phyloP scores from a whole-genome alignment of 2,329 filamentous ascomycete genomes.

The Penicillium sp. region DNA sequence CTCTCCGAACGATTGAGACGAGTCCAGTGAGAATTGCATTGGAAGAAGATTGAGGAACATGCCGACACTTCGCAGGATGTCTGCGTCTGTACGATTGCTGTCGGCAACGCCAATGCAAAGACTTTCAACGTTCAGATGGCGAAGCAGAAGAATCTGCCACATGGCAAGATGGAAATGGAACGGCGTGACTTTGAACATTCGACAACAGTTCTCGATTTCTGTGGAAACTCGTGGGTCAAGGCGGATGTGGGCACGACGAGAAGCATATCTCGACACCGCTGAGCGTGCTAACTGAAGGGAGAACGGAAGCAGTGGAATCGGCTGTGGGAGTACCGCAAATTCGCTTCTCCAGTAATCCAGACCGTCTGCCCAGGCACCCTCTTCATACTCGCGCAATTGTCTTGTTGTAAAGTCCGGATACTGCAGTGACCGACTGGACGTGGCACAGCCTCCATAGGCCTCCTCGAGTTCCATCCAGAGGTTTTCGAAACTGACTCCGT shows the following conservation, averaged over 20 bases:
- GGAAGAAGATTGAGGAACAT: conserved; percentile 54
- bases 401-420: conserved; percentile 39
- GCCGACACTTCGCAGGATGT: conserved; percentile 44
- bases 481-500: conserved; percentile 49
- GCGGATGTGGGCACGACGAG: conserved; percentile 9
- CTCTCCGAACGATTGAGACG: conserved; percentile 32
- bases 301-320: conserved; percentile 21
- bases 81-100: conserved; percentile 41
- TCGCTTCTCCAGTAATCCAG: conserved; percentile 20
- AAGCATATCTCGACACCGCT: conserved; percentile 11
- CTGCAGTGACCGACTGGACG: conserved; percentile 27
- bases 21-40: conserved; percentile 38
- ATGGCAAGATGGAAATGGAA: conserved; percentile 53
- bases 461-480: conserved; percentile 50
- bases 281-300: conserved; percentile 11
- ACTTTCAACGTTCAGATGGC: conserved; percentile 39
- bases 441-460: conserved; percentile 40
- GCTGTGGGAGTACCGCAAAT: conserved; percentile 9
- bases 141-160: conserved; percentile 42
- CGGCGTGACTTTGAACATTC: conserved; percentile 33
- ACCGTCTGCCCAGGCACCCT: conserved; percentile 30
- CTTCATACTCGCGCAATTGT: conserved; percentile 33
- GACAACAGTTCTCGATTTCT: conserved; percentile 18
- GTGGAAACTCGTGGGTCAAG: conserved; percentile 7
- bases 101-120: conserved; percentile 54